These are phyloP conservation scores for Centrapalus pauciflorus DNA, from an alignment of 129 eudicot species.

Conservation along the genomic window DNA sequence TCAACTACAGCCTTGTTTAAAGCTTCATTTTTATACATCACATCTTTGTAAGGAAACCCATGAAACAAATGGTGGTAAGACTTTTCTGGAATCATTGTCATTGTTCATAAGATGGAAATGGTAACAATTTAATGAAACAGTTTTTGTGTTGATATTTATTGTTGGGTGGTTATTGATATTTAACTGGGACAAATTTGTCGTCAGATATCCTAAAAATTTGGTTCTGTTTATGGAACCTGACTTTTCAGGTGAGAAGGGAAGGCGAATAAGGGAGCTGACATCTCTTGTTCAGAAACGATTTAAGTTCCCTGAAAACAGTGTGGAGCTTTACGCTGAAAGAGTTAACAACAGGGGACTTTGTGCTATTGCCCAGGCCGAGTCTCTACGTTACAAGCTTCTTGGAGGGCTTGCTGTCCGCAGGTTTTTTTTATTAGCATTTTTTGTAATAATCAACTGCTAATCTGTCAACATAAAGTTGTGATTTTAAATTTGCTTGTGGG, in stretches of 20 bases:
- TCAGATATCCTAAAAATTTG: neutral
- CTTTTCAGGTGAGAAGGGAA: conserved; percentile 45
- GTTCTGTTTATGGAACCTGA: neutral
- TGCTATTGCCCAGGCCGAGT: conserved; percentile 62
- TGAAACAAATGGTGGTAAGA: too few species aligned
- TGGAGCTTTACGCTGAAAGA: conserved; percentile 57
- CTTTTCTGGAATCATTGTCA: neutral
- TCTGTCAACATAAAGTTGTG: too few species aligned
- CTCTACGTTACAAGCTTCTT: conserved; percentile 60
- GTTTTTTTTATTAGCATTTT: conserved; percentile 21
- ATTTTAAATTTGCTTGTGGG: too few species aligned
- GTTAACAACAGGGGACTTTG: conserved; percentile 66
- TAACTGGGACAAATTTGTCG: neutral
- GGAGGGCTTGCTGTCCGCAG: conserved; percentile 70
- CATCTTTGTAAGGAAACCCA: too few species aligned
- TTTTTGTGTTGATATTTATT: neutral
- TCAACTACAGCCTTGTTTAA: too few species aligned
- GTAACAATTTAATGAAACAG: neutral
- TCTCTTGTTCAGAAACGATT: conserved; percentile 53
- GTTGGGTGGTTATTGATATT: neutral
- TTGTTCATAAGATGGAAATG: neutral
- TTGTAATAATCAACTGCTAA: neutral
- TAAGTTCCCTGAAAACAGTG: conserved; percentile 47
- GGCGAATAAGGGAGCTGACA: conserved; percentile 50
- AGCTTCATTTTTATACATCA: too few species aligned